Evolutionary conservation across 139 green algal species (phyloP), one percentile per base, ranked within the genome.

Genomic region (Nannochloris sp.): DNA sequence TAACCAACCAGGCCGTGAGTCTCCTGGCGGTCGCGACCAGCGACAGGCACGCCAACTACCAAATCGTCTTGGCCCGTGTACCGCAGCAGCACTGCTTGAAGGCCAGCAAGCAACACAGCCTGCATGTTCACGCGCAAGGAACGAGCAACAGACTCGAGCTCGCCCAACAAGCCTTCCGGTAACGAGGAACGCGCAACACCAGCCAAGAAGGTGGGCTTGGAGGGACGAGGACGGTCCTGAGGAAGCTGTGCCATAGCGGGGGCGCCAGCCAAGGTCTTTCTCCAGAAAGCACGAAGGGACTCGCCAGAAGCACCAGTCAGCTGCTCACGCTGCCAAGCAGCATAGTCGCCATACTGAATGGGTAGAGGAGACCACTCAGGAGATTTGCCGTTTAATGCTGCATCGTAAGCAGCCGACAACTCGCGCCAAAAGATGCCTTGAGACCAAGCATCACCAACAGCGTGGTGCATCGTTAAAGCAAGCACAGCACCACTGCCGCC

Each of bases 221-320:
- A 51, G 8, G 64, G 64, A 13, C 64, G 48, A 4, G 64, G 64
- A 31, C 51, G 24, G 53, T 71, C 64, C n/a, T n/a, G 4, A 14
- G 45, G 64, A 29, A 71, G 51, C 23, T 34, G 23, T 32, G 48
- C 47, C 31, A 71, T 30, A n/a, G 42, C 12, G 1, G 45, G 25
- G 13, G 31, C 30, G 0, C 46, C 64, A 1, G 19, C 6, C 29
- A 71, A 38, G 6, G 25, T 6, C 51, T 54, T 37, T 48, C 1
- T 58, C 64, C 64, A 71, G 30, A 33, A 71, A 34, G 24, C 25
- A 4, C 38, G 36, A 13, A n/a, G 31, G 13, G 24, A 15, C 24
- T 53, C 30, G 19, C 15, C 34, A 6, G 12, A 30, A 24, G 32
- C 39, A 51, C n/a, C 24, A 23, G 33, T 27, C 48, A 61, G 15